Conservation (phyloP, 2,329 filamentous ascomycete genomes). For the Venturia nashicola region DNA sequence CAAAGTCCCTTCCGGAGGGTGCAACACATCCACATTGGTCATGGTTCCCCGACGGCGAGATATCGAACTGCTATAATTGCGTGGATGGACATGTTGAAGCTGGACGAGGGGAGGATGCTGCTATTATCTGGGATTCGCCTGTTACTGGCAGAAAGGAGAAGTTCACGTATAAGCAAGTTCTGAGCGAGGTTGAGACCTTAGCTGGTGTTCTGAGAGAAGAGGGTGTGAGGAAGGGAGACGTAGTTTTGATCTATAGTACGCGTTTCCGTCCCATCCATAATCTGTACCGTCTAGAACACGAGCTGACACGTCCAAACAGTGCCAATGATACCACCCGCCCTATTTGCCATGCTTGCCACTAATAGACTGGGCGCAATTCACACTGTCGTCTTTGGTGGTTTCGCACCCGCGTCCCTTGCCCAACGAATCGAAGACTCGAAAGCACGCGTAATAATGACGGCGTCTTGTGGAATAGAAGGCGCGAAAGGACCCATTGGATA, state of each 20-base stretch:
- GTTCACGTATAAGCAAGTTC: conserved; percentile 62
- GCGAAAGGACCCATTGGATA: conserved; percentile 70
- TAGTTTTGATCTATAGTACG: conserved; percentile 80
- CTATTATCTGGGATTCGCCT: conserved; percentile 80
- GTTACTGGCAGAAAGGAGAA: conserved; percentile 62
- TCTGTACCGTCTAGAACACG: neutral
- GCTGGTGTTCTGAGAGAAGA: conserved; percentile 74
- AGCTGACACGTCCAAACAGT: conserved; percentile 38
- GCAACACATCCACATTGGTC: conserved; percentile 65
- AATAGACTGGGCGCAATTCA: conserved; percentile 78
- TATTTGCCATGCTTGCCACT: conserved; percentile 77
- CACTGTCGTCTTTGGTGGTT: conserved; percentile 86
- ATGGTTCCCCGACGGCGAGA: conserved; percentile 82
- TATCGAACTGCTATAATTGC: conserved; percentile 87
- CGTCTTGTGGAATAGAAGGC: conserved; percentile 86
- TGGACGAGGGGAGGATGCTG: conserved; percentile 60
- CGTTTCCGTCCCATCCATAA: conserved; percentile 8
- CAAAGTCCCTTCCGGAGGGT: conserved; percentile 32
- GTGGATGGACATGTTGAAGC: conserved; percentile 76
- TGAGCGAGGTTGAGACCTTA: conserved; percentile 68
- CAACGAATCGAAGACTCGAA: conserved; percentile 78
- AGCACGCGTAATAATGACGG: conserved; percentile 68
- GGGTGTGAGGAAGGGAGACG: conserved; percentile 71
- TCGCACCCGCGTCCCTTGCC: conserved; percentile 67
- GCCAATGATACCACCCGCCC: conserved; percentile 86